Conservation (phyloP, 129 eudicot genomes). For the Silybum marianum region DNA sequence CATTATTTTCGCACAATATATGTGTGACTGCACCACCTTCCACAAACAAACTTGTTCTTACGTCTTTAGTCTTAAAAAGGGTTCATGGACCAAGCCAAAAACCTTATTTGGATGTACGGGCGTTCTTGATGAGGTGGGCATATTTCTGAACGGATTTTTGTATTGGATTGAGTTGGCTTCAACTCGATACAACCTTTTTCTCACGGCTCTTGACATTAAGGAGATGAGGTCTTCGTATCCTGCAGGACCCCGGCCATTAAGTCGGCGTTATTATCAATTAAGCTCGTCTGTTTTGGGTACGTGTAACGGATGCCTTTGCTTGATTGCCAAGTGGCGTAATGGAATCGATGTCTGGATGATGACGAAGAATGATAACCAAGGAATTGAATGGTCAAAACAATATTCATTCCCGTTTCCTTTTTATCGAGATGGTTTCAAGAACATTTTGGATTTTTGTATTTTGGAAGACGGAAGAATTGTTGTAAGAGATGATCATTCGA, state of each 20-base stretch:
- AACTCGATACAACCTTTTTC: no score
- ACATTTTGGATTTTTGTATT: no score
- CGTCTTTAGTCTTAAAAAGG: constrained; percentile 12
- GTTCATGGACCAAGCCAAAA: constrained; percentile 8
- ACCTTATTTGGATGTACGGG: neutral
- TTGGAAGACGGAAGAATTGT: no score
- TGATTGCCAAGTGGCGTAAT: neutral
- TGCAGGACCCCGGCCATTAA: no score
- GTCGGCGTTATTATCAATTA: no score
- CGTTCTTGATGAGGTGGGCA: neutral
- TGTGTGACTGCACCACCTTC: neutral
- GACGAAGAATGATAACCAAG: no score
- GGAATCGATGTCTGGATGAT: neutral
- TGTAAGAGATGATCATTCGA: no score
- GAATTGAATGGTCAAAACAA: neutral
- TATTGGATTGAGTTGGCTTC: neutral
- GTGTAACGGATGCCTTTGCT: neutral
- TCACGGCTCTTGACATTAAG: neutral
- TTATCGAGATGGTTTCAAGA: neutral
- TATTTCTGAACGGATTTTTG: neutral
- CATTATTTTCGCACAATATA: neutral
- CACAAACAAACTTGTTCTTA: neutral
- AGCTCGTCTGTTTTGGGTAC: no score
- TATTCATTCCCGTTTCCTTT: neutral
- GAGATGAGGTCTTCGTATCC: no score